Evolutionary conservation across 371 early-diverging fungal genomes (phyloP), one percentile per base, ranked within the genome.

Genomic region (Mucor racemosus): DNA sequence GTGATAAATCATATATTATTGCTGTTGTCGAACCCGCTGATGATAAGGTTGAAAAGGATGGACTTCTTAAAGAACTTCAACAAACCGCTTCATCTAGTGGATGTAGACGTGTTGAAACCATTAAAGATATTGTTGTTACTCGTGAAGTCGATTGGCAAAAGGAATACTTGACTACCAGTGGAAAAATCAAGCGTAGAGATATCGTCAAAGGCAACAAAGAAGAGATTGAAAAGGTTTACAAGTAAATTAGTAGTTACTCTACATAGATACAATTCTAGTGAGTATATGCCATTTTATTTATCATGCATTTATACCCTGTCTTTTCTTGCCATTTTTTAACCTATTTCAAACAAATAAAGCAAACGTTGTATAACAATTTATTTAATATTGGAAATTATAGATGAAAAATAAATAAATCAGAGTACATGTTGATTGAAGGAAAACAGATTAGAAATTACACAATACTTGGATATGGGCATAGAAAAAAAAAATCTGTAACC

Each of bases 21-120:
- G 93, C 88, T 13, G 77, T 93, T 17, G 88, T 93, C 4, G 91
- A 92, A 67, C 91, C 93, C 0, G 53, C 61, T 1, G 69, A 84
- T 11, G 21, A 73, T 10, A 64, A 78, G 13, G 76, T 70, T 19
- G 80, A 81, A 11, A 82, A 82, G 50, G 79, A 77, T 44, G 62
- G 60, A 39, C 74, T 87, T 5, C 60, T 86, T 17, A 78, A 80
- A 50, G 72, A 76, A 4, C 56, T 87, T 36, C 85, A 86, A 72
- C 56, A 67, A 4, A 78, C 79, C 31, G 88, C 88, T 8, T 65
- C 71, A 31, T 26, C 74, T 11, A 42, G 69, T 9, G 83, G 82
- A 1, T 82, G 85, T 44, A 85, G 78, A 26, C 74, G 74, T n/a
- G 76, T 79, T 1, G 88, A 86, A 67, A 84, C 72, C 0, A 72